Conservation (phyloP, 495 filamentous ascomycete genomes). For the Friedmanniomyces simplex region DNA sequence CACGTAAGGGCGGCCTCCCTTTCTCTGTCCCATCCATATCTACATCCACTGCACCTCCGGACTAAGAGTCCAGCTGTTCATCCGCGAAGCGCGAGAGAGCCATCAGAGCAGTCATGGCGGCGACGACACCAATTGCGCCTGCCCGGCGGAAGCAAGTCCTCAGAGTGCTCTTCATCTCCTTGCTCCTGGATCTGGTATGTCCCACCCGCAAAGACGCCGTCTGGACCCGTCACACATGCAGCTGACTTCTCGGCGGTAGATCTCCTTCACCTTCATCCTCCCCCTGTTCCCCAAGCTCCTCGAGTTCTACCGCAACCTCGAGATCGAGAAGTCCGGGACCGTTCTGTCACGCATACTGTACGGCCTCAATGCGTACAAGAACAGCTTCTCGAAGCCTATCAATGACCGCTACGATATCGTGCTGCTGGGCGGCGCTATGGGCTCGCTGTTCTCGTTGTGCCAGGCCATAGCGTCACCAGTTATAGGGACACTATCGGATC, state of each 20-base stretch:
- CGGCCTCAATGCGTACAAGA: slow-evolving; percentile 91
- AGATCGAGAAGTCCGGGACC: slow-evolving; percentile 46
- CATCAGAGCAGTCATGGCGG: neutral
- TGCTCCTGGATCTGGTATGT: slow-evolving; percentile 59
- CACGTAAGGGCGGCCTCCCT: neutral
- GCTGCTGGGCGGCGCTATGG: slow-evolving; percentile 85
- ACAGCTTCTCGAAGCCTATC: slow-evolving; percentile 83
- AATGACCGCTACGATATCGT: slow-evolving; percentile 96
- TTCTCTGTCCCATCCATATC: neutral
- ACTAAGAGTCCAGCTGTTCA: too few species aligned
- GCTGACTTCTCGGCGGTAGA: slow-evolving; percentile 34
- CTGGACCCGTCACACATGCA: neutral
- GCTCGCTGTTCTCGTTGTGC: slow-evolving; percentile 83
- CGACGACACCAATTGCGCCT: neutral
- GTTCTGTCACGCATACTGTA: slow-evolving; percentile 67
- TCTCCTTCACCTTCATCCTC: slow-evolving; percentile 94
- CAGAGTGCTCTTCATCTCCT: slow-evolving; percentile 62
- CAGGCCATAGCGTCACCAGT: slow-evolving; percentile 89
- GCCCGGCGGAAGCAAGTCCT: slow-evolving; percentile 64
- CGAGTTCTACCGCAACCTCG: slow-evolving; percentile 78
- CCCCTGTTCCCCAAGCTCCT: slow-evolving; percentile 90
- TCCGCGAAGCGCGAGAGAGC: neutral
- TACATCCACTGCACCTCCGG: too few species aligned
- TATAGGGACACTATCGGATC: slow-evolving; percentile 81
- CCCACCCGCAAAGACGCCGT: neutral